These are phyloP conservation scores for Plasmodium reichenowi DNA, from an alignment of 169 alveolate species.

Conservation along the genomic window DNA sequence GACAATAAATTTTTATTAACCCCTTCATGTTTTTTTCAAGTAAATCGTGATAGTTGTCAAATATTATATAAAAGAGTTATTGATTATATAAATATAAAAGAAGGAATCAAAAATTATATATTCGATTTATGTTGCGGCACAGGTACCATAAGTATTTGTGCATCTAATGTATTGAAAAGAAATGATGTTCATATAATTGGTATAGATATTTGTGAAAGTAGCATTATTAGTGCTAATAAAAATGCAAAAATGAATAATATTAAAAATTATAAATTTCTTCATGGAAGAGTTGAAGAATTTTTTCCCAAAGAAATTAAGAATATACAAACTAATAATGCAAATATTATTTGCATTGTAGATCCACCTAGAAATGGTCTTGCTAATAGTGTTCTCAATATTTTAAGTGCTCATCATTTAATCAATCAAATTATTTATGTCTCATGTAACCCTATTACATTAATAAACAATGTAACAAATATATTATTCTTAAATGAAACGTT, in stretches of 20 bases:
- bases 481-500: slow-evolving; percentile 66
- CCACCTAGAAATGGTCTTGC: slow-evolving; percentile 76
- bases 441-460: slow-evolving; percentile 61
- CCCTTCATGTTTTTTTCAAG: slow-evolving; percentile 77
- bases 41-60: slow-evolving; percentile 72
- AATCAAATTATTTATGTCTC: slow-evolving; percentile 75
- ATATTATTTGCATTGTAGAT: slow-evolving; percentile 70
- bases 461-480: slow-evolving; percentile 57
- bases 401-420: slow-evolving; percentile 46
- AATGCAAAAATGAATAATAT: slow-evolving; percentile 70
- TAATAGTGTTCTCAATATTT: slow-evolving; percentile 50
- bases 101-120: slow-evolving; percentile 43
- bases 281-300: slow-evolving; percentile 74
- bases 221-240: slow-evolving; percentile 73
- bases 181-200: slow-evolving; percentile 52
- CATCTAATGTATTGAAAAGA: slow-evolving; percentile 42
- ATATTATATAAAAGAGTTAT: slow-evolving; percentile 62
- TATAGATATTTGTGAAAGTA: slow-evolving; percentile 73
- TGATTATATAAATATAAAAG: slow-evolving; percentile 43
- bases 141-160: slow-evolving; percentile 76
- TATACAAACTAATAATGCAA: slow-evolving; percentile 22
- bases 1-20: slow-evolving; percentile 66
- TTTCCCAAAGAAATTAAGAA: slow-evolving; percentile 68
- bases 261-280: slow-evolving; percentile 71
- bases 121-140: slow-evolving; percentile 78